Conservation (phyloP, 2,329 filamentous ascomycete genomes). For the Aspergillus sp. region DNA sequence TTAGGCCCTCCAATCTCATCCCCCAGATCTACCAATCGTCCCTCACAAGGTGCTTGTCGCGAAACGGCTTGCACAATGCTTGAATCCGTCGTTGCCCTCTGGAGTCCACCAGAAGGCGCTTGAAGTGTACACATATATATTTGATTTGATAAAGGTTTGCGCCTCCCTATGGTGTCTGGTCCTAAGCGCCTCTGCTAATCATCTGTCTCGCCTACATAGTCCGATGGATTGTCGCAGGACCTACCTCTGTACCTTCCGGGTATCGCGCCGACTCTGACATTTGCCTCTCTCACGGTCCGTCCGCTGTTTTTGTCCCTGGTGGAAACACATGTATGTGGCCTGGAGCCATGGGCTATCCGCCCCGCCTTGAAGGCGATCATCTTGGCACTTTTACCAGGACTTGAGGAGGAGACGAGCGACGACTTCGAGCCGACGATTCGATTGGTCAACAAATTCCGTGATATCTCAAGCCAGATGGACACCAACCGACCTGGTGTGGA, state of each 20-base stretch:
- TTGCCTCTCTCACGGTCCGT: conserved; percentile 88
- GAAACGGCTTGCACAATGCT: conserved; percentile 89
- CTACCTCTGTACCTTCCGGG: conserved; percentile 87
- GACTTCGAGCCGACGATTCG: conserved; percentile 88
- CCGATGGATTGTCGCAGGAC: conserved; percentile 75
- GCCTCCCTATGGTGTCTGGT: neutral
- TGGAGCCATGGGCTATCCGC: conserved; percentile 70
- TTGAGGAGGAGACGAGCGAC: conserved; percentile 95
- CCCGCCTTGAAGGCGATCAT: conserved; percentile 90
- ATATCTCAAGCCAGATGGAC: conserved; percentile 55
- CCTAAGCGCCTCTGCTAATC: conserved; percentile 12
- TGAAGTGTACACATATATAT: conserved; percentile 89
- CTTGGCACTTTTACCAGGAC: conserved; percentile 80
- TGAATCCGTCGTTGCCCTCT: conserved; percentile 89
- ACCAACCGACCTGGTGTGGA: conserved; percentile 51
- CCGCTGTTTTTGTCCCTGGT: conserved; percentile 81
- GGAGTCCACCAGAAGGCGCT: conserved; percentile 97
- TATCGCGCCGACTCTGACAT: conserved; percentile 83
- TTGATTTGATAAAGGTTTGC: conserved; percentile 73
- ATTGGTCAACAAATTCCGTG: conserved; percentile 75
- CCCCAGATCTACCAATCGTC: conserved; percentile 67
- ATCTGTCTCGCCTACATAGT: conserved; percentile 30
- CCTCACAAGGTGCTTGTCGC: conserved; percentile 81
- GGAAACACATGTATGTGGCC: conserved; percentile 72
- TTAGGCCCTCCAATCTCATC: conserved; percentile 84